Base-by-base conservation (phyloP, 352 stramenopile genomes). In the Blastocystis sp. region DNA sequence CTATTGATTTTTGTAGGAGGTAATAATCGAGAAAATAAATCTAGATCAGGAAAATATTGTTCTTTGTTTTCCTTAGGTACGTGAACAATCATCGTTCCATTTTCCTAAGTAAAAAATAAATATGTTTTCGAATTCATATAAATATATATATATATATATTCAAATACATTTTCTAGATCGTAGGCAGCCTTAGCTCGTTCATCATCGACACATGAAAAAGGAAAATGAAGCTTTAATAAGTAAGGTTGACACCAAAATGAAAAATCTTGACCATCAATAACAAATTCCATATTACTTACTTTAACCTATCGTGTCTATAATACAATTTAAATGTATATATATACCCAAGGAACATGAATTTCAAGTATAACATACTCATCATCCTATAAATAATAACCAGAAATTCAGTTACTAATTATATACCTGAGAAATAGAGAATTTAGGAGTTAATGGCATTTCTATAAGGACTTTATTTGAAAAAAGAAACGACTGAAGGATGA, bases 221-320 rank as follows among this genome's bases (percentile, higher is more conserved):
- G 80, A 70, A 96, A 88, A 52, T 81, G 76, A 34, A 96, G 72
- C 62, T 93, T 92, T 43, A 98, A 77, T 49, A 95, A 68, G 68
- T 94, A 98, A 10, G 90, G 90, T 58, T 93, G 91, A 70, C 85
- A 93, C 70, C 81, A 93, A 70, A 94, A 92, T 27, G 77, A 79
- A 69, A 94, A 94, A 41, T 82, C 76, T 66, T 62, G 64, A 57
- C 78, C 76, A 64, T 92, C 80, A 18, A 89, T 77, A 37, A 83
- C 70, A 68, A 85, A 91, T 70, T 91, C 81, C 76, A 88, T 84
- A 47, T 88, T 79, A 10, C 75, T 82, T 30, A 91, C 80, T 47
- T 80, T 80, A 35, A 91, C 80, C 64, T 83, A 88, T 11, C n/a
- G 21, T 40, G 10, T 39, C 39, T 6, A 34, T 4, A 2, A 6